These are phyloP conservation scores for Fusarium caatingaense DNA, from an alignment of 2,329 filamentous ascomycete genomes.

Conservation along the genomic window DNA sequence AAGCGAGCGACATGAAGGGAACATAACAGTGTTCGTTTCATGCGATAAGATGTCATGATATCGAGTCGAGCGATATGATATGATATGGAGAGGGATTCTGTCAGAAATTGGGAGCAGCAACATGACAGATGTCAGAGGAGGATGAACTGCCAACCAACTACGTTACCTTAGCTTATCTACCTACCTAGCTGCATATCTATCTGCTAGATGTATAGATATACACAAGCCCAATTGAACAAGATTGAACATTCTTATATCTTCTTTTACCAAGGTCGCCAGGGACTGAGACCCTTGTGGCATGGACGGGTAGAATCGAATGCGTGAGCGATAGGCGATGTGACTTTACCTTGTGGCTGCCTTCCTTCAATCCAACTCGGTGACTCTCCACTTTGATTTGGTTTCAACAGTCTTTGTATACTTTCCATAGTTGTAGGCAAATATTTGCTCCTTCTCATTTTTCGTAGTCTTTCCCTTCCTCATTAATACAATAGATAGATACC, in stretches of 20 bases:
- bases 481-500: not conserved
- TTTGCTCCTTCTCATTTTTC: not conserved
- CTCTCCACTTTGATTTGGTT: not conserved
- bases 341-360: not conserved
- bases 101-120: slow-evolving; percentile 6
- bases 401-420: not conserved
- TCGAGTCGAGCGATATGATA: not conserved
- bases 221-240: slow-evolving; percentile 31
- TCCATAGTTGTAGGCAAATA: not conserved
- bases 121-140: slow-evolving; percentile 12
- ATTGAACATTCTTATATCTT: slow-evolving; percentile 5
- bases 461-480: not conserved
- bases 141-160: not conserved
- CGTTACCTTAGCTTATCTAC: not conserved
- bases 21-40: slow-evolving; percentile 14
- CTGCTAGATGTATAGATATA: slow-evolving; percentile 12
- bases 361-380: not conserved
- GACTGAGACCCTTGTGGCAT: not conserved
- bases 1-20: slow-evolving; percentile 32
- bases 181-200: not conserved
- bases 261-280: not conserved
- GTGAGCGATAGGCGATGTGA: not conserved
- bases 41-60: slow-evolving; percentile 13
- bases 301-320: not conserved
- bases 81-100: slow-evolving; percentile 8